These are phyloP conservation scores for Mayamaea pseudoterrestris DNA, from an alignment of 108 stramenopile genomes.

Conservation along the genomic window DNA sequence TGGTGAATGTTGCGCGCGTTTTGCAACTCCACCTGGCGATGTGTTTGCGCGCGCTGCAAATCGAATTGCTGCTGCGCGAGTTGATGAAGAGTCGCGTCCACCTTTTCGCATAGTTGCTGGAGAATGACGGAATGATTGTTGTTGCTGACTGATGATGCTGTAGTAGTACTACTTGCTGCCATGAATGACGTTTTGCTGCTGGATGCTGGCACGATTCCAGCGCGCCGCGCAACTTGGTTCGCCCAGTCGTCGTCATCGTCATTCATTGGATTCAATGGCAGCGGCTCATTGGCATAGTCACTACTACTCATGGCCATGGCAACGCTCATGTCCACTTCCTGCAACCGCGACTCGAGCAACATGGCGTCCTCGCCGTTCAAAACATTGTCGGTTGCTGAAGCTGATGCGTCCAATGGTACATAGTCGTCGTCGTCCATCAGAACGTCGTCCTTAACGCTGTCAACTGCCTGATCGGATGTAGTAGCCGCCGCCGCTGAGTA, in stretches of 20 bases:
- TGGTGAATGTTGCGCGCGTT: constrained; percentile 11
- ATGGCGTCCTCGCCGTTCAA: constrained; percentile 3
- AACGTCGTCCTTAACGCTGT: neutral
- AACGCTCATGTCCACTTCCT: neutral
- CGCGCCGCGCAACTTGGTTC: constrained; percentile 49
- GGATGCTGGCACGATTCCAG: constrained; percentile 30
- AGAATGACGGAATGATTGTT: neutral
- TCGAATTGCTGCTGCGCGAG: constrained; percentile 28
- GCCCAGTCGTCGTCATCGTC: constrained; percentile 37
- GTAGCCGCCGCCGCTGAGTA: neutral
- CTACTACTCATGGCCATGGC: neutral
- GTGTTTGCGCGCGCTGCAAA: constrained; percentile 15
- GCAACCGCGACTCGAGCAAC: neutral
- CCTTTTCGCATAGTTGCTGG: constrained; percentile 15
- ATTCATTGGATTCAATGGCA: constrained; percentile 5
- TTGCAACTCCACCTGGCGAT: constrained; percentile 15
- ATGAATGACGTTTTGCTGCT: neutral
- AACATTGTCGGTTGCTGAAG: neutral
- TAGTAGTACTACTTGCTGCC: neutral
- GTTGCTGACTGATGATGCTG: constrained; percentile 3
- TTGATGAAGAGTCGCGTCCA: constrained; percentile 25
- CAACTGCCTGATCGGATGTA: neutral
- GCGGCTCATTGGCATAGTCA: neutral
- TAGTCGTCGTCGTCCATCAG: neutral
- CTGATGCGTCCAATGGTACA: neutral